A percentile compares a stretch with the other conserved stretches of the same genome.
Evolutionary conservation across 495 filamentous ascomycete genomes (phyloP).

Genomic region (Xylaria telfairii): DNA sequence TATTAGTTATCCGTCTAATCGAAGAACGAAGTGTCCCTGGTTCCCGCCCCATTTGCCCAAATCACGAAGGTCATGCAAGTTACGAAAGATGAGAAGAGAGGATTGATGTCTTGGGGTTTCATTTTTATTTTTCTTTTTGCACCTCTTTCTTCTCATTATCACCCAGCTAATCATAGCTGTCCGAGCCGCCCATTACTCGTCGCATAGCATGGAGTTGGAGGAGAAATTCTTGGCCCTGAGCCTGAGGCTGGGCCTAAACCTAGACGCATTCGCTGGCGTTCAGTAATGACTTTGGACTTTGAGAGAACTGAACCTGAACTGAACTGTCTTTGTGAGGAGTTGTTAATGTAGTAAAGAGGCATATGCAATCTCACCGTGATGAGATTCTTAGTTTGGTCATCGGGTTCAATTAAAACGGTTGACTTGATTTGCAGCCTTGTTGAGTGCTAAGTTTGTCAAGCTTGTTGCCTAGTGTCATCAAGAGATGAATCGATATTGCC

Average conservation of each 20-base stretch:
- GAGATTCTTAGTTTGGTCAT: neutral
- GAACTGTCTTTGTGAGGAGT: neutral
- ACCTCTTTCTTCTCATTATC: neutral
- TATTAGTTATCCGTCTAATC: neutral
- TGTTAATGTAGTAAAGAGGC: neutral
- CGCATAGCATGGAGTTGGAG: constrained; percentile 24
- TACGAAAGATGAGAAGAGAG: constrained; percentile 7
- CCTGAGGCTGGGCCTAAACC: constrained; percentile 6
- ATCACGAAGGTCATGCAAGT: constrained; percentile 11
- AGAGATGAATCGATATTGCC: neutral
- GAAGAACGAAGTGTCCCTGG: neutral
- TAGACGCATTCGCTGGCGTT: constrained; percentile 24
- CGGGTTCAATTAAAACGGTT: neutral
- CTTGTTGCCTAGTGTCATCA: neutral
- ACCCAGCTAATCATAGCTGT: neutral
- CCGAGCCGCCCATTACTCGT: neutral
- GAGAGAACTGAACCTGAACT: neutral
- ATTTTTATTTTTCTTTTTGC: neutral
- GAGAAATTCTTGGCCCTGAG: neutral
- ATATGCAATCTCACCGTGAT: neutral
- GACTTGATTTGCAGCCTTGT: neutral
- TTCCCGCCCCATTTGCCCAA: neutral
- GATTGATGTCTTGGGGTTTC: constrained; percentile 21
- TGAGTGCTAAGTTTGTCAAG: neutral
- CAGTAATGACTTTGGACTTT: neutral